phyloP scores from a whole-genome alignment of 306 rosid genomes.

The Urtica urens region DNA sequence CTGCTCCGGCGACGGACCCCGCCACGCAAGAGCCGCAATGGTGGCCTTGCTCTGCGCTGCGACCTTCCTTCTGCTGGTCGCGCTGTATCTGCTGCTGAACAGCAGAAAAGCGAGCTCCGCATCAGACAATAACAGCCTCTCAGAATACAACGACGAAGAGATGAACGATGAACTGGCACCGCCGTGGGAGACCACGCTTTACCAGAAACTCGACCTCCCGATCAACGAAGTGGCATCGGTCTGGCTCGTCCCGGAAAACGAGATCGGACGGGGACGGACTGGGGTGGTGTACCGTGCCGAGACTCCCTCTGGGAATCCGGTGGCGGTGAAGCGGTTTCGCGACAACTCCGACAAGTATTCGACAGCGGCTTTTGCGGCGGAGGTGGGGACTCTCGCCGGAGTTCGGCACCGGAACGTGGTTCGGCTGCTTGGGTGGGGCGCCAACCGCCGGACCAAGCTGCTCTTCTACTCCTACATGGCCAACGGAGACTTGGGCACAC shows the following conservation, averaged over 20 bases:
- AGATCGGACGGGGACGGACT: slow-evolving; percentile 71
- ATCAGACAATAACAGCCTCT: too few species aligned
- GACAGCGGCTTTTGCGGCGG: slow-evolving; percentile 69
- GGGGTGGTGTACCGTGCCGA: slow-evolving; percentile 65
- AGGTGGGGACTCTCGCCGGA: slow-evolving; percentile 65
- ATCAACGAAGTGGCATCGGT: slow-evolving; percentile 58
- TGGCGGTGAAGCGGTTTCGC: slow-evolving; percentile 61
- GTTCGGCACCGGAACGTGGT: slow-evolving; percentile 90
- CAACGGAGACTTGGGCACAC: slow-evolving; percentile 46
- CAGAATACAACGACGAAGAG: slow-evolving; percentile 31
- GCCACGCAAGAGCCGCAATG: slow-evolving; percentile 63
- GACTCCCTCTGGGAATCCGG: slow-evolving; percentile 30
- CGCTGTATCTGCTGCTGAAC: slow-evolving; percentile 53
- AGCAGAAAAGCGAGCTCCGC: too few species aligned
- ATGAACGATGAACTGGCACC: slow-evolving; percentile 60
- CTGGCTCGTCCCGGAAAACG: slow-evolving; percentile 38
- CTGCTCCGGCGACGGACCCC: not conserved
- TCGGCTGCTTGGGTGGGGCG: slow-evolving; percentile 79
- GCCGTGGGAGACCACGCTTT: slow-evolving; percentile 86
- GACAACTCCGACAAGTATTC: slow-evolving; percentile 53
- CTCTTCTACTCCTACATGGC: slow-evolving; percentile 63
- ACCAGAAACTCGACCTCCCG: slow-evolving; percentile 82
- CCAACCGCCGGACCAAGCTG: slow-evolving; percentile 53
- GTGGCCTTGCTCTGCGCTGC: slow-evolving; percentile 59
- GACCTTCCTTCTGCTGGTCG: slow-evolving; percentile 53